Base-by-base conservation (phyloP, 495 filamentous ascomycete genomes). In the Penicillium lividum region DNA sequence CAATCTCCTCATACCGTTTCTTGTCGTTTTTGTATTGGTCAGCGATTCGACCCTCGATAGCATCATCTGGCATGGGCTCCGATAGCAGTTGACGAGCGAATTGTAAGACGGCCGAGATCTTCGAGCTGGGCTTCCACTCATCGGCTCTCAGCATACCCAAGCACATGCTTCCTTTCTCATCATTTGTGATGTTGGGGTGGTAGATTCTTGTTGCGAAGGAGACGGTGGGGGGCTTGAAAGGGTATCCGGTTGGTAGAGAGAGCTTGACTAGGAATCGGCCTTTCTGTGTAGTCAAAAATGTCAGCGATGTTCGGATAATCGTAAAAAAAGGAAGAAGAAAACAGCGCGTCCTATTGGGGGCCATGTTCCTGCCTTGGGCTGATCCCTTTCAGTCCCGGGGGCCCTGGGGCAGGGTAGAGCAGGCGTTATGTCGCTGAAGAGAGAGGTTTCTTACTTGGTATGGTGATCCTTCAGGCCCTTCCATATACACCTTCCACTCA, bases 111-210 rank as follows among this genome's bases (percentile, higher is more conserved):
- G 84, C 84, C 34, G 74, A 70, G 57, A 98, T 84, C 75, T 87
- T 89, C 58, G 86, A 89, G 31, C 85, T 85, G 1, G 94, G 94
- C 80, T 98, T 98, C 95, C 95, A 98, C 67, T 92, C 88, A 58
- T 97, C 95, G 25, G 86, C 63, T 56, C 92, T 88, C 60, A 98
- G 83, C 74, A 96, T 86, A 9, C 86, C 89, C 34, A 98, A 82
- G 73, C 94, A 98, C 89, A 98, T 96, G 68, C 80, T 85, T 8
- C 94, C 94, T 56, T 89, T 88, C 62, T 87, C 87, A 73, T 98
- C 95, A 80, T 97, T 97, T 68, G 90, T 92, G 46, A 98, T 86
- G 76, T 98, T 98, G 13, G 95, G 95, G 81, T 98, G 94, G 80
- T 96, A 98, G 77, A 98, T 91, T 69, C 94, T 96, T 40, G 94